Conservation (phyloP, 768 basidiomycete species). For the Tulasnella sp. region DNA sequence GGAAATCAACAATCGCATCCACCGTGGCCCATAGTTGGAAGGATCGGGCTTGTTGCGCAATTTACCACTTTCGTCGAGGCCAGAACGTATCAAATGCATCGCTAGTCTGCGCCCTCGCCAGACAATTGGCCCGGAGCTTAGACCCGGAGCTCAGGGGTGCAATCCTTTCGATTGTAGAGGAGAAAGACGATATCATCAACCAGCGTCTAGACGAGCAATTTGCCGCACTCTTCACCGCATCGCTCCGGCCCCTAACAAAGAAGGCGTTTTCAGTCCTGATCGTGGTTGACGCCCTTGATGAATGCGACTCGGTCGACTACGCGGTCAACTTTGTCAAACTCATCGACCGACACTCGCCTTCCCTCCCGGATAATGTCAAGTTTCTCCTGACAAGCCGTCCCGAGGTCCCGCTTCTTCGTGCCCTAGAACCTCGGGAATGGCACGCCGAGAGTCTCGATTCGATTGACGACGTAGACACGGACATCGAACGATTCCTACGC, state of each 20-base stretch:
- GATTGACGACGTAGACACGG: neutral
- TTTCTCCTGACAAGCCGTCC: neutral
- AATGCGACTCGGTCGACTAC: neutral
- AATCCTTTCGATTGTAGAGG: neutral
- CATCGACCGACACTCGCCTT: neutral
- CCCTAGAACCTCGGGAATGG: neutral
- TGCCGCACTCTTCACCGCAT: neutral
- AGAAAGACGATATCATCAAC: neutral
- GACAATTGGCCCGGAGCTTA: neutral
- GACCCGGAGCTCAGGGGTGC: neutral
- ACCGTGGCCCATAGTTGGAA: neutral
- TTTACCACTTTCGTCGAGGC: neutral
- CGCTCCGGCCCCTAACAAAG: neutral
- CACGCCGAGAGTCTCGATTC: neutral
- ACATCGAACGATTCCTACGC: neutral
- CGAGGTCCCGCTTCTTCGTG: neutral
- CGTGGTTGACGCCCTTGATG: neutral
- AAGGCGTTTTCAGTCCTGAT: neutral
- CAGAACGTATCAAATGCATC: neutral
- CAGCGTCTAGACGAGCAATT: neutral
- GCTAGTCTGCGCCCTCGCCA: neutral
- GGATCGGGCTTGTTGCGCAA: neutral
- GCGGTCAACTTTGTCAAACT: neutral
- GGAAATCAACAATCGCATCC: neutral
- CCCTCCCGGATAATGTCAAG: neutral